Base-by-base conservation (phyloP, 2,329 filamentous ascomycete species). In the Rutstroemia sp. region DNA sequence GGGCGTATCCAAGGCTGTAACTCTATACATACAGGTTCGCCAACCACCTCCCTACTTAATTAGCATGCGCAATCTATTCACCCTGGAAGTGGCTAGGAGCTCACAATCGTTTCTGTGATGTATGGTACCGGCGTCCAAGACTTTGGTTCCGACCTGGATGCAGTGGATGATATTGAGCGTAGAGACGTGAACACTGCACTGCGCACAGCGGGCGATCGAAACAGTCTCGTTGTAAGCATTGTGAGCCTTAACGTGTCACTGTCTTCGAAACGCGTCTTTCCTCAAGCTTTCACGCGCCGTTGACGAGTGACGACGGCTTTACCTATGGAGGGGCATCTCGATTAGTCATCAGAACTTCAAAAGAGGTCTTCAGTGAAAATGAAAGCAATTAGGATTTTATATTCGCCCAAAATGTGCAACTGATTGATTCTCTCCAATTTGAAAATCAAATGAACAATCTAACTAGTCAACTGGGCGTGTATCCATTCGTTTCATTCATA, bases 31-130 rank as follows among this genome's bases (percentile, higher is more conserved):
- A 90, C 87, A 89, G 71, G 86, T 89, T 70, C 86, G 85, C 80
- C 87, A 88, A 60, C 87, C 87, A 62, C 85, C 85, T 66, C 84
- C 80, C 87, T 91, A 66, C 36, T 62, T 51, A 57, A 69, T 66
- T 57, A 69, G 62, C 56, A 60, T 58, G 51, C 48, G 16, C 36
- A 25, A 45, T 14, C 21, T 34, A 21, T 45, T 40, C 34, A 52
- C 54, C 59, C 64, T 23, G 71, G 65, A 40, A 62, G 69, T 47
- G 68, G 9, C 16, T 16, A 70, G 52, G 67, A 73, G 83, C 71
- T 63, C 73, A 80, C 77, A 63, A 79, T 73, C 54, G 77, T 79
- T 71, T 80, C 78, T 12, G 77, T 79, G 54, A 80, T 75, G 55
- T 75, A 78, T 19, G 78, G 78, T 34, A 77, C 78, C n/a, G 78